Evolutionary conservation across 768 basidiomycete genomes (phyloP).

Genomic region (Termitomyces sp.): DNA sequence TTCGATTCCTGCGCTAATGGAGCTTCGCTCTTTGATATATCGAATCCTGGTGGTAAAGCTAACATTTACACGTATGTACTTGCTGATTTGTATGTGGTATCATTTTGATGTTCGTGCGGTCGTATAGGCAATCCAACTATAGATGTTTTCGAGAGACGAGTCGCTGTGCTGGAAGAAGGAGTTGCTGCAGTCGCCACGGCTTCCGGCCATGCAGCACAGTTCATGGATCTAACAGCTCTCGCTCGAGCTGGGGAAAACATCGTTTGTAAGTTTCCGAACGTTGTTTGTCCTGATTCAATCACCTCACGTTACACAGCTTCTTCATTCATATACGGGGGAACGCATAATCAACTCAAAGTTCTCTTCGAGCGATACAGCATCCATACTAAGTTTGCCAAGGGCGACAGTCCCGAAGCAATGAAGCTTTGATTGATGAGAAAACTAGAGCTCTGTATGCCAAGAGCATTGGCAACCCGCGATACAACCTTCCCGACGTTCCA

Average conservation of each 20-base stretch:
- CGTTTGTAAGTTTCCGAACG: conserved; percentile 40
- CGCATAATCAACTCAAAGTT: conserved; percentile 59
- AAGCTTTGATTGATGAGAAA: conserved; percentile 48
- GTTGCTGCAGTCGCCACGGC: conserved; percentile 52
- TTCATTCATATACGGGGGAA: conserved; percentile 25
- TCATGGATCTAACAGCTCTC: conserved; percentile 50
- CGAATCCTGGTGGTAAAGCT: conserved; percentile 4
- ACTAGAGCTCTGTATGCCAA: conserved; percentile 57
- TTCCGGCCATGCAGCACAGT: conserved; percentile 59
- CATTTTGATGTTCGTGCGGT: not conserved
- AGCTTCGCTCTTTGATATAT: conserved; percentile 15
- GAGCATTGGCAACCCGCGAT: conserved; percentile 58
- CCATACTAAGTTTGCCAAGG: conserved; percentile 43
- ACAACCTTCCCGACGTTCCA: conserved; percentile 43
- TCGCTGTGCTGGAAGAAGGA: conserved; percentile 62
- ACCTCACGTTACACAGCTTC: not conserved
- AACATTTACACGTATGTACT: conserved; percentile 4
- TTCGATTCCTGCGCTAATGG: conserved; percentile 46
- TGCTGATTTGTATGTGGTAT: not conserved
- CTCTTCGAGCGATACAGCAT: conserved; percentile 37
- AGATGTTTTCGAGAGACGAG: conserved; percentile 60
- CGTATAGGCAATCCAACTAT: conserved; percentile 13
- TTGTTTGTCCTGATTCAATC: not conserved
- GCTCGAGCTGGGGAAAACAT: conserved; percentile 59
- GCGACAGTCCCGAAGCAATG: conserved; percentile 43